Conservation (phyloP, 805 yeast species). For the Jamesozyma spencerorum region DNA sequence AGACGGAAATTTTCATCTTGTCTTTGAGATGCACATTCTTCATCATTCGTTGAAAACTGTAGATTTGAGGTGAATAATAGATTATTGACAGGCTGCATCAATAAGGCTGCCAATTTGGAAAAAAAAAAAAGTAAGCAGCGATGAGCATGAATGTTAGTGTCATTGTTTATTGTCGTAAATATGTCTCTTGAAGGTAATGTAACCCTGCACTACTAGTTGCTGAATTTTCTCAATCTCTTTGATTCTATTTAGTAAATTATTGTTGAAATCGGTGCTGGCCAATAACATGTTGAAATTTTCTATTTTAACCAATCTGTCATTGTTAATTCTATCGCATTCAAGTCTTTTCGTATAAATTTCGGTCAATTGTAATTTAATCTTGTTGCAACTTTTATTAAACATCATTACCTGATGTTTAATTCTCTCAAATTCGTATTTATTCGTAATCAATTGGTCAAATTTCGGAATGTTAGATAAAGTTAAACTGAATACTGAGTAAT, state of each 20-base stretch:
- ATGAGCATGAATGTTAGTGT: too few species aligned
- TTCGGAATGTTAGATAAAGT: slow-evolving; percentile 18
- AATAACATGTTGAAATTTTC: slow-evolving; percentile 17
- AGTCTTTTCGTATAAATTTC: slow-evolving; percentile 12
- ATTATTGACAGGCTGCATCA: too few species aligned
- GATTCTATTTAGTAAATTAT: slow-evolving; percentile 15
- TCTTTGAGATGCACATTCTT: too few species aligned
- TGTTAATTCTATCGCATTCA: slow-evolving; percentile 14
- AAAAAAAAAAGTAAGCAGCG: too few species aligned
- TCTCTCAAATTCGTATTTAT: slow-evolving; percentile 13
- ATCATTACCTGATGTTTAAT: slow-evolving; percentile 8
- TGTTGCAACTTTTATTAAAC: slow-evolving; percentile 14
- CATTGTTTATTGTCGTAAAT: too few species aligned
- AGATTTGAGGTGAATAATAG: too few species aligned
- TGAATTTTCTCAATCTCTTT: slow-evolving; percentile 21
- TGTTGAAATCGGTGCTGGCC: slow-evolving; percentile 14
- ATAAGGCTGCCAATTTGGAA: too few species aligned
- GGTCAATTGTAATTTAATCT: slow-evolving; percentile 14
- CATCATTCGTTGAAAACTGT: too few species aligned
- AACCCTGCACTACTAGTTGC: slow-evolving; percentile 5
- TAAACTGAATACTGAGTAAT: slow-evolving; percentile 6
- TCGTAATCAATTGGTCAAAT: slow-evolving; percentile 10
- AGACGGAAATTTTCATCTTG: too few species aligned
- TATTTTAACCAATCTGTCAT: slow-evolving; percentile 13
- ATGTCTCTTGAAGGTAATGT: neutral